phyloP scores from a whole-genome alignment of 2,329 filamentous ascomycete species.

The Diaporthe sp. region DNA sequence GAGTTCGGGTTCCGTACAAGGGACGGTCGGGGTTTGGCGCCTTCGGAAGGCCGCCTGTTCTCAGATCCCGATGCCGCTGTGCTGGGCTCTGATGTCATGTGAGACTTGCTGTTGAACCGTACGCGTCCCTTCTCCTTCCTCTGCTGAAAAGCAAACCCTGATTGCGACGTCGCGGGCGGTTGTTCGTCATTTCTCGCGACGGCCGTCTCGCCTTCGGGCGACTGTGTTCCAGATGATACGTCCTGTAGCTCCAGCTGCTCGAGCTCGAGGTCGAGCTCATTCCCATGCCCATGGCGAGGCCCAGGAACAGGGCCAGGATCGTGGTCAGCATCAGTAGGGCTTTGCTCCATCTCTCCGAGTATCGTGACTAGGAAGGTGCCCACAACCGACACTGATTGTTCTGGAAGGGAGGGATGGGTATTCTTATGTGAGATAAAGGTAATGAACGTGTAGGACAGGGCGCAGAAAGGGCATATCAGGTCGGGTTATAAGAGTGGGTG shows the following conservation, averaged over 20 bases:
- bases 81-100: constrained; percentile 46
- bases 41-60: constrained; percentile 16
- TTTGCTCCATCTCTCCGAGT: constrained; percentile 17
- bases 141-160: neutral
- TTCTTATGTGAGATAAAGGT: neutral
- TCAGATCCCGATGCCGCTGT: constrained; percentile 40
- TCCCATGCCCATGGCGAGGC: constrained; percentile 4
- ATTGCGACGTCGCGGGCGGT: neutral
- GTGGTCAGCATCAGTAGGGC: constrained; percentile 22
- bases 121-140: constrained; percentile 63
- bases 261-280: constrained; percentile 12
- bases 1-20: constrained; percentile 52
- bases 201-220: neutral
- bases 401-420: neutral
- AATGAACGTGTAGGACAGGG: neutral
- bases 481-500: constrained; percentile 30
- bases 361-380: neutral
- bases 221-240: constrained; percentile 6
- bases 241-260: constrained; percentile 23
- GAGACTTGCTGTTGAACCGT: constrained; percentile 63
- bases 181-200: neutral
- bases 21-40: constrained; percentile 54
- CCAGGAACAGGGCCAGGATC: constrained; percentile 25
- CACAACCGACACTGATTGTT: constrained; percentile 3
- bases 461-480: constrained; percentile 21